Percentiles rank a stretch among this genome's conserved stretches.
Evolutionary conservation across 106 monocot genomes (phyloP).

Genomic region (Dendrobium chrysotoxum): DNA sequence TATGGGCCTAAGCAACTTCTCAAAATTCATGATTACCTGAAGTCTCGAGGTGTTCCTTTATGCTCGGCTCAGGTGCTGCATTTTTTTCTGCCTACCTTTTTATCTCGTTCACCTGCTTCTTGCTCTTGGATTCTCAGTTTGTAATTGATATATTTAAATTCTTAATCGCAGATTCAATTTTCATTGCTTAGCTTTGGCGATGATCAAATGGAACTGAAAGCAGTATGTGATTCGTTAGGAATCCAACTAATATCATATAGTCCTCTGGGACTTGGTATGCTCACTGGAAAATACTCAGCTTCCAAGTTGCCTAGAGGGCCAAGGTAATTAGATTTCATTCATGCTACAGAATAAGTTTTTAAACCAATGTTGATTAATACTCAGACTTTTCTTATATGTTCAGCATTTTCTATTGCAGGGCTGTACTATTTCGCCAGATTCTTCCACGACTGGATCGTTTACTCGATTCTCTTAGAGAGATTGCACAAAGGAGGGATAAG

Average conservation of each 20-base stretch:
- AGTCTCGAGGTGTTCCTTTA: constrained; percentile 78
- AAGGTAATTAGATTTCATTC: constrained; percentile 30
- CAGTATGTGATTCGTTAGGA: constrained; percentile 76
- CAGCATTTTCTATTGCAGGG: constrained; percentile 29
- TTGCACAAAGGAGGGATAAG: constrained; percentile 60
- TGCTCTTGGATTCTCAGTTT: neutral
- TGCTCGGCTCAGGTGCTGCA: constrained; percentile 74
- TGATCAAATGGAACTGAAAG: constrained; percentile 83
- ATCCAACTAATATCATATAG: constrained; percentile 88
- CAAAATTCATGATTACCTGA: constrained; percentile 80
- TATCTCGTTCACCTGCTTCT: no score
- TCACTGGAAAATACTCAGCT: constrained; percentile 79
- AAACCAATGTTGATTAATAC: no score
- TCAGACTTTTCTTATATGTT: neutral
- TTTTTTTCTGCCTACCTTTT: neutral
- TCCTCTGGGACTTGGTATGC: constrained; percentile 94
- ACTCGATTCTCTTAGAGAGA: constrained; percentile 38
- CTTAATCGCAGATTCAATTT: constrained; percentile 70
- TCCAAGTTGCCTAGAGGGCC: constrained; percentile 77
- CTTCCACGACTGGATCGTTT: constrained; percentile 80
- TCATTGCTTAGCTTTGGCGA: constrained; percentile 82
- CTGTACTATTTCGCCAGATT: constrained; percentile 77
- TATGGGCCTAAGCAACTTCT: constrained; percentile 94
- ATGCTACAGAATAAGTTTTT: constrained; percentile 6
- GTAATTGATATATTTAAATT: neutral